These are phyloP conservation scores for Fagopyrum homotropicum DNA, from an alignment of 148 eudicot genomes.

Conservation along the genomic window DNA sequence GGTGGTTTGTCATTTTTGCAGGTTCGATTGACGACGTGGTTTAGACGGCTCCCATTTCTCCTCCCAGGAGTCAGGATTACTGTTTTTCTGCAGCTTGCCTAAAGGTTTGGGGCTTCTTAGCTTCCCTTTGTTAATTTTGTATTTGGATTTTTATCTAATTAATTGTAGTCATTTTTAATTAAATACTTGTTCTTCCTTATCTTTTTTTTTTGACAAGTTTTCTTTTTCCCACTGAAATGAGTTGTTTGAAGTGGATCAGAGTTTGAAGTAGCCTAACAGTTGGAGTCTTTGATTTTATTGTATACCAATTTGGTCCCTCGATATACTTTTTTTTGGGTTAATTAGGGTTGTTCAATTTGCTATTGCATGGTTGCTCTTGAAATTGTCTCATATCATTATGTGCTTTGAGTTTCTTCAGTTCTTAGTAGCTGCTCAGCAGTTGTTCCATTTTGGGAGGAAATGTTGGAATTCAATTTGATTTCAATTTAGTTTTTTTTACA, in stretches of 20 bases:
- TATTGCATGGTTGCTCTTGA: background rate
- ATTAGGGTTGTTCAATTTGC: background rate
- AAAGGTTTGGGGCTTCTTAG: constrained; percentile 6
- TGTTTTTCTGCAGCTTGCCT: constrained; percentile 3
- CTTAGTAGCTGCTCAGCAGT: constrained; percentile 1
- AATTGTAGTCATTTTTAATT: background rate
- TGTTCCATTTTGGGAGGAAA: background rate
- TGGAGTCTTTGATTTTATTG: background rate
- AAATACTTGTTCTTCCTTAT: background rate
- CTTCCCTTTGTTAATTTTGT: background rate
- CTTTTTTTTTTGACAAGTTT: background rate
- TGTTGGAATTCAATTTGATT: background rate
- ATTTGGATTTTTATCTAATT: background rate
- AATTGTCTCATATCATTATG: background rate
- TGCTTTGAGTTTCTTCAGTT: background rate
- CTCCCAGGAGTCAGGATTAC: constrained; percentile 2
- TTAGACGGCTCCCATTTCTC: background rate
- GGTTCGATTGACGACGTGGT: constrained; percentile 18
- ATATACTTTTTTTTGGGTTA: background rate
- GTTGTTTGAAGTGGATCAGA: constrained; percentile 2
- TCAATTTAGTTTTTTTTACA: background rate
- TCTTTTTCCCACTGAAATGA: background rate
- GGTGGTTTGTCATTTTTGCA: constrained; percentile 13
- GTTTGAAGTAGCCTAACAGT: background rate
- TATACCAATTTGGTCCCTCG: background rate